A percentile compares a stretch with the other conserved stretches of the same genome.
These are phyloP conservation scores for Paralagenidium karlingii DNA, from an alignment of 352 stramenopile genomes.

Conservation along the genomic window DNA sequence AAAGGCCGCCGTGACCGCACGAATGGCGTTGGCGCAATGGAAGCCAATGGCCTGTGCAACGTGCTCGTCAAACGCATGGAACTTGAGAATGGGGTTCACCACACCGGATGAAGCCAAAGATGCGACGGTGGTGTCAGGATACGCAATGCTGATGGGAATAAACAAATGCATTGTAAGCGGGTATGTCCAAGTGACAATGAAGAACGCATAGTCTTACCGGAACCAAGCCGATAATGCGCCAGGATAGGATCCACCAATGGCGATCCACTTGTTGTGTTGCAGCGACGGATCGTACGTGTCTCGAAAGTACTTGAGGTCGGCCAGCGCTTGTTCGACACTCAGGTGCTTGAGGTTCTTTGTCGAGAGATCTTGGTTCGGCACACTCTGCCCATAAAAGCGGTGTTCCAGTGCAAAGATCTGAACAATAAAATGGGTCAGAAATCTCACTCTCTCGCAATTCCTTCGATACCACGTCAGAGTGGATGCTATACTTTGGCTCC, in stretches of 20 bases:
- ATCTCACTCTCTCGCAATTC: too few species aligned
- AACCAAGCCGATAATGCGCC: constrained; percentile 74
- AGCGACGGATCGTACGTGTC: constrained; percentile 42
- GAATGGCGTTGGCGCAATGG: constrained; percentile 48
- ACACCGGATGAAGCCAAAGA: constrained; percentile 65
- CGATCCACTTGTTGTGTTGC: constrained; percentile 46
- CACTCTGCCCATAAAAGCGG: constrained; percentile 78
- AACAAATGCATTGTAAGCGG: constrained; percentile 1
- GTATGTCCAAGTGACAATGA: neutral
- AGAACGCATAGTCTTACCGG: constrained; percentile 8
- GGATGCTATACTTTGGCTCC: constrained; percentile 35
- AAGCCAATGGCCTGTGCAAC: constrained; percentile 40
- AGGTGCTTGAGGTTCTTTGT: constrained; percentile 63
- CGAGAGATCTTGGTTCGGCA: constrained; percentile 63
- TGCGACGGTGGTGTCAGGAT: constrained; percentile 64
- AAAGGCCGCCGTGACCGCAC: constrained; percentile 46
- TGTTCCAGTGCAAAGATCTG: constrained; percentile 78
- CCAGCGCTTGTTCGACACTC: constrained; percentile 75
- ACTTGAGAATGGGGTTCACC: constrained; percentile 68
- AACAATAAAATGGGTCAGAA: constrained; percentile 1
- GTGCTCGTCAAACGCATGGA: constrained; percentile 73
- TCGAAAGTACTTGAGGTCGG: constrained; percentile 76
- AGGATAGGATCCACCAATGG: constrained; percentile 73
- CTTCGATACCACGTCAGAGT: too few species aligned
- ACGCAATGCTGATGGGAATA: constrained; percentile 35